Evolutionary conservation across 345 rosid genomes (phyloP), one percentile per base, ranked within the genome.

Genomic region (Populus euphratica): DNA sequence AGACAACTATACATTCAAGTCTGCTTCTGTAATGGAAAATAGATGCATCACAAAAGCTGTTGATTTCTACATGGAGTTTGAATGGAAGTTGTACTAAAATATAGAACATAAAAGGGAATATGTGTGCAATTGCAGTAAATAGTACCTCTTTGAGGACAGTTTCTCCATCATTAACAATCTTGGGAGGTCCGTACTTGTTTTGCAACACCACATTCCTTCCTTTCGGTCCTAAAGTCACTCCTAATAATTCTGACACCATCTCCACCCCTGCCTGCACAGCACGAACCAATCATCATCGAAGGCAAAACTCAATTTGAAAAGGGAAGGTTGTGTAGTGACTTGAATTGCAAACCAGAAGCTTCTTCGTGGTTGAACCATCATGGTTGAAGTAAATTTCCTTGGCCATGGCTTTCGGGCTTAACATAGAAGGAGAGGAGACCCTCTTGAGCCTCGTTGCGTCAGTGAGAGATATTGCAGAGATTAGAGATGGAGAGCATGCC

Each of bases 151-250:
- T 94, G 68, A 94, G 98, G 61, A 94, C 94, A 50, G 97, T 93
- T 86, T 93, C 97, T 35, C 98, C 98, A 64, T 94, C 98, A 78
- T 94, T 94, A 78, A 94, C 97, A 80, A 94, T 94, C 91, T 83
- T 90, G 17, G 97, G 98, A 65, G 97, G 93, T 64, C 98, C 97
- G 74, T 94, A 94, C 89, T 91, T 91, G 84, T 94, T 93, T 85
- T 86, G 89, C 87, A 94, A 82, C 82, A 94, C 93, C 50, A 94
- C 97, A 80, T 94, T 94, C 81, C 98, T 88, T 74, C 98, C 98
- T 80, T 90, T 93, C 39, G 98, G 98, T 74, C 98, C 98, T 79
- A 94, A 83, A 56, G 98, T 94, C 67, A 93, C 92, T n/a, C 98
- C 97, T 35, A 94, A 80, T 13, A 94, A 87, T 87, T 87, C 90